Evolutionary conservation across 768 basidiomycete genomes (phyloP).

Genomic region (Lentinula raphanica): DNA sequence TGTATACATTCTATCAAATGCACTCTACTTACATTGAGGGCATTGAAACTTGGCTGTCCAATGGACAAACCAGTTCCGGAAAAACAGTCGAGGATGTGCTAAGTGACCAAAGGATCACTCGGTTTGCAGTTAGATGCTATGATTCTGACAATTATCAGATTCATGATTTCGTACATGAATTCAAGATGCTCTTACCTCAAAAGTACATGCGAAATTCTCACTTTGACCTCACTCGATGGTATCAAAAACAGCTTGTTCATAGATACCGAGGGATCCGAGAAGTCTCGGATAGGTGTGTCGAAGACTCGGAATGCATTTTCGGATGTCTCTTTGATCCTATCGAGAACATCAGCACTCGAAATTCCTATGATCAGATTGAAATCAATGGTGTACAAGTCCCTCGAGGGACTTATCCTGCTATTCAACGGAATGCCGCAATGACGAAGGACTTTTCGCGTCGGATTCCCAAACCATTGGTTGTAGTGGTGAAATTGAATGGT

Average conservation of each 20-base stretch:
- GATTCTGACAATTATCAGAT: not conserved
- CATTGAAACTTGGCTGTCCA: too few relatives aligned
- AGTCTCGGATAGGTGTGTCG: not conserved
- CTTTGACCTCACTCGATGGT: constrained; percentile 7
- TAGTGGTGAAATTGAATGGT: constrained; percentile 27
- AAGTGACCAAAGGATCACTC: too few relatives aligned
- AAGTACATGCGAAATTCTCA: not conserved
- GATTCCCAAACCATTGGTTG: constrained; percentile 28
- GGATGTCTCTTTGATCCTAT: not conserved
- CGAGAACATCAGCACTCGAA: not conserved
- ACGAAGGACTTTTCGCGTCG: constrained; percentile 14
- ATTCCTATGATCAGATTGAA: not conserved
- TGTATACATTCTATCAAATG: too few relatives aligned
- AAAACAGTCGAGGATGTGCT: too few relatives aligned
- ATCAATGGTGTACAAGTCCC: not conserved
- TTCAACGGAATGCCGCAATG: constrained; percentile 21
- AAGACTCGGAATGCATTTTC: not conserved
- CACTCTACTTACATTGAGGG: not conserved
- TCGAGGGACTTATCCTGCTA: not conserved
- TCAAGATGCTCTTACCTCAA: not conserved
- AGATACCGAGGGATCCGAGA: not conserved
- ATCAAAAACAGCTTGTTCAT: not conserved
- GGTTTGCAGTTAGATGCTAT: not conserved
- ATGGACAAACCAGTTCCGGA: too few relatives aligned
- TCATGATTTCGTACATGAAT: not conserved